Evolutionary conservation across 768 basidiomycete species (phyloP).

Genomic region (Amyloporia xantha): DNA sequence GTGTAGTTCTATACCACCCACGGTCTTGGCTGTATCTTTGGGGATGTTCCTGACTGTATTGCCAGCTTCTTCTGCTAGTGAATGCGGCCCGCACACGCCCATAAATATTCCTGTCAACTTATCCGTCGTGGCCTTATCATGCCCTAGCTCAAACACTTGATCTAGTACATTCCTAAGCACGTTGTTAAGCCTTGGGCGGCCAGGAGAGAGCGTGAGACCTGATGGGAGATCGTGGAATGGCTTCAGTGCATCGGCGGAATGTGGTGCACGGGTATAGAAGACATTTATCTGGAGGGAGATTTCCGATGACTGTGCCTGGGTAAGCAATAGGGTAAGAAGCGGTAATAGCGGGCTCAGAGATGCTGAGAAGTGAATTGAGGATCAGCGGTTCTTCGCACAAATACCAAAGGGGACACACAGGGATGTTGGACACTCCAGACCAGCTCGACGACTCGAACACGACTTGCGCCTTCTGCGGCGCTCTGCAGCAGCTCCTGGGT

Average conservation of each 20-base stretch:
- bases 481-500: constrained; percentile 45
- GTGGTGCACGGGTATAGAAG: constrained; percentile 34
- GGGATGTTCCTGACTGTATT: constrained; percentile 31
- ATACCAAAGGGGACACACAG: constrained; percentile 25
- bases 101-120: constrained; percentile 10
- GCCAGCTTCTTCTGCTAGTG: constrained; percentile 32
- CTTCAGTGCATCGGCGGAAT: constrained; percentile 13
- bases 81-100: constrained; percentile 37
- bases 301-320: constrained; percentile 21
- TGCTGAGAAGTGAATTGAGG: constrained; percentile 13
- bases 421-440: constrained; percentile 48
- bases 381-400: constrained; percentile 13
- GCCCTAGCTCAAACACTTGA: constrained; percentile 20
- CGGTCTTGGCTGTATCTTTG: constrained; percentile 24
- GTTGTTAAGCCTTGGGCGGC: constrained; percentile 25
- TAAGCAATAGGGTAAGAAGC: constrained; percentile 31
- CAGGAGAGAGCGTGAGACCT: constrained; percentile 24
- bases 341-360: constrained; percentile 34
- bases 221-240: constrained; percentile 20
- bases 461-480: constrained; percentile 27
- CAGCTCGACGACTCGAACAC: constrained; percentile 41
- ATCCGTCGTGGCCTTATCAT: too few relatives aligned
- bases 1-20: constrained; percentile 36
- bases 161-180: too few relatives aligned
- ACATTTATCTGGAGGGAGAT: constrained; percentile 33